A percentile compares a stretch with the other conserved stretches of the same genome.
Conservation (phyloP, 2,329 filamentous ascomycete genomes). For the Phaeoacremonium minimum region DNA sequence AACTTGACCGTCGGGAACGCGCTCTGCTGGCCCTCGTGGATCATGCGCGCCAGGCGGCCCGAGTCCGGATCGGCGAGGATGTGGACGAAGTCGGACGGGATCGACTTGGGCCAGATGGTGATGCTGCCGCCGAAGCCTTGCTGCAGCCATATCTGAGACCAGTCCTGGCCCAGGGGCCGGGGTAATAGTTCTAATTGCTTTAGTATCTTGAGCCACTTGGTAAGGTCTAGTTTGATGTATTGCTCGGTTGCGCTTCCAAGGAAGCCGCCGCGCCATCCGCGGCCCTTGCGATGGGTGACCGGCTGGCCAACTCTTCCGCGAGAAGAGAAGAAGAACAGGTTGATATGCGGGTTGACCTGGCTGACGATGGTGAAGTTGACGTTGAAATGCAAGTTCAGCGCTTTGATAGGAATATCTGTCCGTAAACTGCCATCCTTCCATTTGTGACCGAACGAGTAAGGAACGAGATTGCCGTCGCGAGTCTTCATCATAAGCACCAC, state of each 20-base stretch:
- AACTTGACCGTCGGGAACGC: slow-evolving; percentile 92
- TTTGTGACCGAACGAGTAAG: slow-evolving; percentile 96
- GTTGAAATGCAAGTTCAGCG: slow-evolving; percentile 94
- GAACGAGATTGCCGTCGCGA: slow-evolving; percentile 68
- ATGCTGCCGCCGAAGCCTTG: slow-evolving; percentile 83
- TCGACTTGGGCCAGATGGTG: slow-evolving; percentile 89
- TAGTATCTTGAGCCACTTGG: slow-evolving; percentile 95
- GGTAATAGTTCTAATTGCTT: slow-evolving; percentile 89
- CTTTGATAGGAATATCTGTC: slow-evolving; percentile 92
- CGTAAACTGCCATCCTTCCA: slow-evolving; percentile 97
- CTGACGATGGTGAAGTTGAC: slow-evolving; percentile 92
- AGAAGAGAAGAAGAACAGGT: slow-evolving; percentile 97
- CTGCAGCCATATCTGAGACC: slow-evolving; percentile 95
- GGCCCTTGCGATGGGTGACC: slow-evolving; percentile 87
- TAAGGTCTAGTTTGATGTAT: slow-evolving; percentile 92
- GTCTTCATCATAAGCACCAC: slow-evolving; percentile 91
- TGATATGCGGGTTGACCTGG: slow-evolving; percentile 95
- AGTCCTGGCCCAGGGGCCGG: slow-evolving; percentile 87
- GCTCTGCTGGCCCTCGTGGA: slow-evolving; percentile 84
- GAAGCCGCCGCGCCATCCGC: slow-evolving; percentile 94
- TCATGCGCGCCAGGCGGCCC: slow-evolving; percentile 76
- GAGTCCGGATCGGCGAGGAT: slow-evolving; percentile 82
- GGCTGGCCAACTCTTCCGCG: slow-evolving; percentile 87
- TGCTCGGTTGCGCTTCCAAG: slow-evolving; percentile 89
- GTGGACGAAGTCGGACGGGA: slow-evolving; percentile 74